These are phyloP conservation scores for Chaetomium tenue DNA, from an alignment of 495 filamentous ascomycete genomes.

Conservation along the genomic window DNA sequence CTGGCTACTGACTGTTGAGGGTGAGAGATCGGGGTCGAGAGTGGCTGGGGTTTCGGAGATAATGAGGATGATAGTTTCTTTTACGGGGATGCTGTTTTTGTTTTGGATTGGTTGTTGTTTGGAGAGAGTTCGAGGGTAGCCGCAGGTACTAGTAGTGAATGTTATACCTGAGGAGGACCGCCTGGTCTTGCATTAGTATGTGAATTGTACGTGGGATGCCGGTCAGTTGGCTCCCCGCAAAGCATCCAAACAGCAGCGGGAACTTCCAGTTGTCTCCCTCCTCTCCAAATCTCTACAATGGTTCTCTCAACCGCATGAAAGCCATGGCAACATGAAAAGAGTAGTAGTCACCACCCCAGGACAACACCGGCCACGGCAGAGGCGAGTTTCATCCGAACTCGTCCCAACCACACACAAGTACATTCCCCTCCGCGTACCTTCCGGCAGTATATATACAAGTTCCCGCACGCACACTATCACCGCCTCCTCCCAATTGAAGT, in stretches of 20 bases:
- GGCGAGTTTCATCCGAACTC: background rate
- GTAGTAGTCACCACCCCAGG: too few relatives aligned
- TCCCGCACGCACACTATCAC: background rate
- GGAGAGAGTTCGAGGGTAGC: background rate
- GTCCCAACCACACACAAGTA: too few relatives aligned
- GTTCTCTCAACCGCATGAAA: too few relatives aligned
- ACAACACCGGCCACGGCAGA: too few relatives aligned
- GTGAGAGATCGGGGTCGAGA: too few relatives aligned
- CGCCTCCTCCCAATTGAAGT: background rate
- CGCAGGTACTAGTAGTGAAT: constrained; percentile 11
- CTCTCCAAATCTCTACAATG: too few relatives aligned
- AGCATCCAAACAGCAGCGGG: too few relatives aligned
- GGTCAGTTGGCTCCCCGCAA: too few relatives aligned
- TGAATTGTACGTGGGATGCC: too few relatives aligned
- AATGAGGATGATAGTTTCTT: constrained; percentile 1
- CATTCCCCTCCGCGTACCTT: background rate
- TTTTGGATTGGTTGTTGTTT: background rate
- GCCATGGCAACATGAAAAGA: too few relatives aligned
- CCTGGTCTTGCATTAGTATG: background rate
- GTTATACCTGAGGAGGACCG: background rate
- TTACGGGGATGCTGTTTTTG: too few relatives aligned
- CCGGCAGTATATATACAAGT: background rate
- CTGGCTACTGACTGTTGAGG: background rate
- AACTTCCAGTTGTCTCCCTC: too few relatives aligned
- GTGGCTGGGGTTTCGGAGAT: background rate